Evolutionary conservation across 441 rosid species (phyloP).

Genomic region (Theobroma grandiflorum): DNA sequence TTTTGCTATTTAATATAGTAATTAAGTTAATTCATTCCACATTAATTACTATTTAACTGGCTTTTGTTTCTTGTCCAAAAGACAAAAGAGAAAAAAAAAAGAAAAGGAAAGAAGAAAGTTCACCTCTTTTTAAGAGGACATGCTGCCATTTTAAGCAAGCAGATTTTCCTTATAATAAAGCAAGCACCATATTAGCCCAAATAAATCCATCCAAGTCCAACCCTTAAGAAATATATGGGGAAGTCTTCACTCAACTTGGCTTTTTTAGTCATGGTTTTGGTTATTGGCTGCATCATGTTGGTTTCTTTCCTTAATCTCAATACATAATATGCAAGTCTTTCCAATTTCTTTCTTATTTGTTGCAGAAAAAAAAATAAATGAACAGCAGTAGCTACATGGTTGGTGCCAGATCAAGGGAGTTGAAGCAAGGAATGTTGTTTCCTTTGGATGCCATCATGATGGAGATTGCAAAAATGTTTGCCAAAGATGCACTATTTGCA

Average conservation of each 20-base stretch:
- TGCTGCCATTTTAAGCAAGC: no score
- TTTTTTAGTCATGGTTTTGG: background rate
- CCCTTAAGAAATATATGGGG: background rate
- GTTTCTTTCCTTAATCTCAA: background rate
- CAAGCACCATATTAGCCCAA: no score
- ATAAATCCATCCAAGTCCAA: background rate
- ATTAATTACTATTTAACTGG: background rate
- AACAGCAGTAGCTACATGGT: background rate
- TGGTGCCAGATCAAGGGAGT: background rate
- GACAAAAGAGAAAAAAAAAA: no score
- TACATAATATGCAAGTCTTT: no score
- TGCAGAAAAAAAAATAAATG: no score
- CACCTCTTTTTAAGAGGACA: no score
- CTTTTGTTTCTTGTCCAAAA: background rate
- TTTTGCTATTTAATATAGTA: background rate
- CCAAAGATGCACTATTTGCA: background rate
- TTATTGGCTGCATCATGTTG: background rate
- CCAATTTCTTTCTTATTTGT: background rate
- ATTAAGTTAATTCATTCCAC: background rate
- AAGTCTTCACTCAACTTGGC: background rate
- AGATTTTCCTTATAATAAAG: no score
- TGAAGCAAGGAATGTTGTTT: constrained; percentile 5
- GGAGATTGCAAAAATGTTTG: background rate
- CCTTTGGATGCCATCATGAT: background rate
- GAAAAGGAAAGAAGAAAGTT: background rate